A percentile compares a stretch with the other conserved stretches of the same genome.
Conservation (phyloP, 75 land plant species). For the Picea sitchensis region DNA sequence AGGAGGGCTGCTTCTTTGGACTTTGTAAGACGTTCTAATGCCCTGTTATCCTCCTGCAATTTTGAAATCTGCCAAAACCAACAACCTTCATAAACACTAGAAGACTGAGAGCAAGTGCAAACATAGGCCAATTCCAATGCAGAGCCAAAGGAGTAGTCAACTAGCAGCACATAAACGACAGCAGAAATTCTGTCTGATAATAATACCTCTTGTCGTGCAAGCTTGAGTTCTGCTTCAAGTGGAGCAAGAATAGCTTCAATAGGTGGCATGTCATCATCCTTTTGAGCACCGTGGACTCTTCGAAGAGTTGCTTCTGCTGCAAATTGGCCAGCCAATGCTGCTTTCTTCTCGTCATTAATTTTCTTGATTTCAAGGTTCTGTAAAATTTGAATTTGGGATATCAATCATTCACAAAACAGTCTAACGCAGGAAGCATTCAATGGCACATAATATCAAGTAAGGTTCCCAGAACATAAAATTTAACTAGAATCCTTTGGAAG, state of each 20-base stretch:
- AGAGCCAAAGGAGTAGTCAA: too few species aligned
- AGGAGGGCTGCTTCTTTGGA: conserved; percentile 95
- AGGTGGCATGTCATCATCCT: conserved; percentile 97
- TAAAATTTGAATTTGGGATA: conserved; percentile 8
- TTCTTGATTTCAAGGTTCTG: conserved; percentile 93
- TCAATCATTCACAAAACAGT: neutral
- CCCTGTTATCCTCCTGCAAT: conserved; percentile 93
- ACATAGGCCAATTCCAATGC: too few species aligned
- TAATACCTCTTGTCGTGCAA: conserved; percentile 85
- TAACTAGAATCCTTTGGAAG: neutral
- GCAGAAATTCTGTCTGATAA: conserved; percentile 52
- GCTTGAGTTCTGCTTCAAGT: conserved; percentile 87
- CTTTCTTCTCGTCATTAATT: conserved; percentile 96
- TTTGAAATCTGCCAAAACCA: conserved; percentile 59
- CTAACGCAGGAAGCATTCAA: neutral
- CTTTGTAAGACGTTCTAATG: conserved; percentile 89
- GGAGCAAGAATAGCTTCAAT: conserved; percentile 97
- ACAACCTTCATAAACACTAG: too few species aligned
- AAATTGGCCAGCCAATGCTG: conserved; percentile 93
- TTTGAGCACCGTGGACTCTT: conserved; percentile 94
- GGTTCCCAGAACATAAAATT: neutral
- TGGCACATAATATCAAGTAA: neutral
- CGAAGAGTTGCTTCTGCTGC: conserved; percentile 97
- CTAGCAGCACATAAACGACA: too few species aligned
- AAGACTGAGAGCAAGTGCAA: too few species aligned